Percentiles rank a stretch among this genome's conserved stretches.
Evolutionary conservation across 1,284 basidiomycete species (phyloP).

Genomic region (Marasmius oreades): DNA sequence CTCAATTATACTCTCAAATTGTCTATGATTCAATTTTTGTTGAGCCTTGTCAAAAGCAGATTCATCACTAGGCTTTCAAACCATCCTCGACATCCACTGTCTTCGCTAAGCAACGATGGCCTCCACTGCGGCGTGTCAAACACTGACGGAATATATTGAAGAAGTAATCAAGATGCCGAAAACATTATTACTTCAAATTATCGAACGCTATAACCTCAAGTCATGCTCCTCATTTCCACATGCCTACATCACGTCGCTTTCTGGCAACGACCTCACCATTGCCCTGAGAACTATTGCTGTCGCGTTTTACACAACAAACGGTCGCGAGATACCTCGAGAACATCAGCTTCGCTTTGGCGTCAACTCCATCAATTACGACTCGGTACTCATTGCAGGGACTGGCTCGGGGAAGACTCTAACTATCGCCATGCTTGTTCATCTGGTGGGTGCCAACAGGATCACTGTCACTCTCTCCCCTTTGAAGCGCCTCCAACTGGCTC

Average conservation of each 20-base stretch:
- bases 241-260: background rate
- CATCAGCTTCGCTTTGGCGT: background rate
- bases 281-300: background rate
- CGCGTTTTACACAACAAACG: background rate
- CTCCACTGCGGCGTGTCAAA: background rate
- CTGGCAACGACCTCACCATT: background rate
- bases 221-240: background rate
- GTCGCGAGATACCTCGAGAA: background rate
- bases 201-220: background rate
- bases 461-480: slow-evolving; percentile 4
- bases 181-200: background rate
- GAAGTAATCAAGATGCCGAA: background rate
- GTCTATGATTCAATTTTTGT: too few relatives aligned
- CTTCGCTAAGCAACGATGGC: background rate
- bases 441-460: background rate
- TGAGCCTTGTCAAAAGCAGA: too few relatives aligned
- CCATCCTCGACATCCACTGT: too few relatives aligned
- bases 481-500: slow-evolving; percentile 4
- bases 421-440: background rate
- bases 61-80: too few relatives aligned
- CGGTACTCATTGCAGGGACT: slow-evolving; percentile 4
- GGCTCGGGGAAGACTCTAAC: slow-evolving; percentile 4
- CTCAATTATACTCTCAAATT: too few relatives aligned
- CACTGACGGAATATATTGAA: background rate
- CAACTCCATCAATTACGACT: background rate